Evolutionary conservation across 208 protist species (phyloP).

Genomic region (Trypanosoma lewisi): DNA sequence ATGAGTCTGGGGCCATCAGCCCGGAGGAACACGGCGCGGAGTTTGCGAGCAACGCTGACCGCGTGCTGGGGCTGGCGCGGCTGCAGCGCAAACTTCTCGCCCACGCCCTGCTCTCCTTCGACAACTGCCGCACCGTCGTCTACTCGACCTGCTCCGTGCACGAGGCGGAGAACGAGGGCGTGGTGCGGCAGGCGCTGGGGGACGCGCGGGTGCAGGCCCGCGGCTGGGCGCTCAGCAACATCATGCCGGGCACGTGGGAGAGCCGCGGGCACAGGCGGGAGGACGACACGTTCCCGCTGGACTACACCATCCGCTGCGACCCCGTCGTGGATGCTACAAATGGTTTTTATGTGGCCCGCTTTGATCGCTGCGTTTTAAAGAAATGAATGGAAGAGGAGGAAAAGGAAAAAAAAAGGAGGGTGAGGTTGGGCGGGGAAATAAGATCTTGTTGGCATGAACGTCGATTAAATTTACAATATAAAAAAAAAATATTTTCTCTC

Average conservation of each 20-base stretch:
- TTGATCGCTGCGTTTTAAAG: slow-evolving; percentile 48
- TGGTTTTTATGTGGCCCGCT: slow-evolving; percentile 87
- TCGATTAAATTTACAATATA: background rate
- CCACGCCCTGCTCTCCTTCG: slow-evolving; percentile 86
- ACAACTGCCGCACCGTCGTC: slow-evolving; percentile 83
- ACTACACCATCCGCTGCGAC: slow-evolving; percentile 86
- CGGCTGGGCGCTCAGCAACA: slow-evolving; percentile 79
- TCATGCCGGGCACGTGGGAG: slow-evolving; percentile 70
- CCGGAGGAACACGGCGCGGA: slow-evolving; percentile 38
- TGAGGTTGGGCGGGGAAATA: background rate
- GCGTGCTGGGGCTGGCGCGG: slow-evolving; percentile 69
- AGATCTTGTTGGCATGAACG: background rate
- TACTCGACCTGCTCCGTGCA: slow-evolving; percentile 93
- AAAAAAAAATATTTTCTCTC: background rate
- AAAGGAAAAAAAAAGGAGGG: background rate
- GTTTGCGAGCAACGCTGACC: slow-evolving; percentile 58
- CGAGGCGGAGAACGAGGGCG: slow-evolving; percentile 87
- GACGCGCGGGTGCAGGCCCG: slow-evolving; percentile 70
- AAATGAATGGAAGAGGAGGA: background rate
- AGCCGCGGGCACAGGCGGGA: slow-evolving; percentile 39
- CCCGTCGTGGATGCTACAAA: slow-evolving; percentile 68
- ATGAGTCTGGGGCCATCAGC: slow-evolving; percentile 32
- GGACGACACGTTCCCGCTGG: slow-evolving; percentile 45
- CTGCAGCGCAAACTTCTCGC: slow-evolving; percentile 87
- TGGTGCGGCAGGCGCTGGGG: slow-evolving; percentile 79